Base-by-base conservation (phyloP, 176 grass and related monocot genomes). In the Musa acuminata region DNA sequence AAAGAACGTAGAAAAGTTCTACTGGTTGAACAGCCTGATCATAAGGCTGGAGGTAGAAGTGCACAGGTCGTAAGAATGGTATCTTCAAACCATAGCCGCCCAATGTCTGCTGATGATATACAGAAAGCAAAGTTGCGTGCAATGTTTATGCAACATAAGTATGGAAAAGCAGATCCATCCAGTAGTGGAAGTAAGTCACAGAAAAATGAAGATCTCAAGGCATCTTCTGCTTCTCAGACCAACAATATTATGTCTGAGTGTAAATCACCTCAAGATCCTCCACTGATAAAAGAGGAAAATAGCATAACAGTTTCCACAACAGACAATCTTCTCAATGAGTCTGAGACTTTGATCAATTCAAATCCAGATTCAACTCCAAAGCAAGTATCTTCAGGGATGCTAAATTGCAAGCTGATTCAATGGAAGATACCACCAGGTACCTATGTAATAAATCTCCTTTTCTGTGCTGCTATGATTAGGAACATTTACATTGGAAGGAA, bases 81-180 rank as follows among this genome's bases (percentile, higher is more conserved):
- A 72, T 74, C 79, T 53, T 76, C 78, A 71, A 94, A 85, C 79
- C 90, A 84, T 78, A 89, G 88, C 60, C 85, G 90, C 48, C 95
- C 95, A 2, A 79, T 99, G 60, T 99, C 90, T 78, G 88, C 95
- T 62, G 95, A 99, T 84, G 95, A 99, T 85, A 99, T 99, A 59
- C 95, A 99, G 66, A 99, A 99, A 54, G 95, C 95, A 79, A 99
- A 99, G 81, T 83, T 89, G 86, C 90, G 95, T 62, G 95, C 95
- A n/a, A 91, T 92, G 80, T 99, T 88, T 71, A 91, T 94, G 90
- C 84, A 89, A 78, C 80, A 94, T 79, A 99, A 99, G 72, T 85
- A 91, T 84, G 90, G 90, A 71, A 96, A 96, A 80, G 53, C 85
- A 79, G 82, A 85, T 57, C 66, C 80, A 52, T 75, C 50, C 23